Conservation (phyloP, 1,284 basidiomycete genomes). For the Puccinia hordei region DNA sequence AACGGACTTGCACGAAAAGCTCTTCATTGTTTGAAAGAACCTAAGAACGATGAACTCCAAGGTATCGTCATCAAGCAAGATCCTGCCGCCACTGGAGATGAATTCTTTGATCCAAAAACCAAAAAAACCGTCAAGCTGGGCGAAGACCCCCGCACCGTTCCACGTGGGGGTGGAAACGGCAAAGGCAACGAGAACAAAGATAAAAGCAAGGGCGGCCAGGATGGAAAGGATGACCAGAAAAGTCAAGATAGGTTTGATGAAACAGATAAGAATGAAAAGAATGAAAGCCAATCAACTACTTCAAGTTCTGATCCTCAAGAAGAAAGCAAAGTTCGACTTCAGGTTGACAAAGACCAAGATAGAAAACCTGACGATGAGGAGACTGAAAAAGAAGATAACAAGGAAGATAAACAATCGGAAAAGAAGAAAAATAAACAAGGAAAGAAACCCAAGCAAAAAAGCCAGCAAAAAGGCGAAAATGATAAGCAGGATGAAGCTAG, state of each 20-base stretch:
- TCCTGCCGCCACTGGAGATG: background rate
- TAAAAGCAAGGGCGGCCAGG: background rate
- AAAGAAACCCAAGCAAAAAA: constrained; percentile 21
- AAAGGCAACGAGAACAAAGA: background rate
- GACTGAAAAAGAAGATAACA: constrained; percentile 1
- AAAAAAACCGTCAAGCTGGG: constrained; percentile 11
- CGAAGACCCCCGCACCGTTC: background rate
- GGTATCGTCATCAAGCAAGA: constrained; percentile 20
- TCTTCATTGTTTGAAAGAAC: constrained; percentile 16
- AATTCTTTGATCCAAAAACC: constrained; percentile 30
- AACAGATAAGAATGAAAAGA: background rate
- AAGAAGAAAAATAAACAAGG: constrained; percentile 48
- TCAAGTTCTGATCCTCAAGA: too few relatives aligned
- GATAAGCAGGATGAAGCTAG: background rate
- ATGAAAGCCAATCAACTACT: constrained; percentile 26
- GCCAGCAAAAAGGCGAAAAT: background rate
- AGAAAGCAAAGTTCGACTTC: background rate
- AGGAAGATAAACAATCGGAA: background rate
- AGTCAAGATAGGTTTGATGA: constrained; percentile 14
- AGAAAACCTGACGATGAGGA: background rate
- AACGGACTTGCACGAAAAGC: constrained; percentile 8
- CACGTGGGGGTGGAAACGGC: background rate
- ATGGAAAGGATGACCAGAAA: background rate
- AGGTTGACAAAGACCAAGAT: too few relatives aligned
- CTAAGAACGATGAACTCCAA: background rate